These are phyloP conservation scores for Oehlia diaphana DNA, from an alignment of 192 early-diverging fungal genomes.

Conservation along the genomic window DNA sequence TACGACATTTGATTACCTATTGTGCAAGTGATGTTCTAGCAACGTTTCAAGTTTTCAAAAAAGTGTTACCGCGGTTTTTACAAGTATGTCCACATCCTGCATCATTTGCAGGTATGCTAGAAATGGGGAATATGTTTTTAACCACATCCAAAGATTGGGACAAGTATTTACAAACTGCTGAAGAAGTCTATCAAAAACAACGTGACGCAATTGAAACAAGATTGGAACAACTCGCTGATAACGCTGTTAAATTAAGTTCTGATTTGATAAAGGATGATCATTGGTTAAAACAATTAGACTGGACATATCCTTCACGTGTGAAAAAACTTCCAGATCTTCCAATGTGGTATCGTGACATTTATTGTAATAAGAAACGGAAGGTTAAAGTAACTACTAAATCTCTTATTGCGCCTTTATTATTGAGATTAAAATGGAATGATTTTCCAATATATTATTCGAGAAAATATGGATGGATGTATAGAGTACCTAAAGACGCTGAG, in stretches of 20 bases:
- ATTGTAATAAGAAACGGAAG: conserved; percentile 53
- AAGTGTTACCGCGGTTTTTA: conserved; percentile 68
- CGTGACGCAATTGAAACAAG: conserved; percentile 48
- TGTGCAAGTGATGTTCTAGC: conserved; percentile 85
- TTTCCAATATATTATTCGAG: conserved; percentile 75
- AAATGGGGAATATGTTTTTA: conserved; percentile 85
- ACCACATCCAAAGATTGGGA: conserved; percentile 82
- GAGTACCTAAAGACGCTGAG: conserved; percentile 53
- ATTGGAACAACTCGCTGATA: conserved; percentile 46
- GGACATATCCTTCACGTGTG: conserved; percentile 53
- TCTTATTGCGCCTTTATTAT: conserved; percentile 75
- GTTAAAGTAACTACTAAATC: conserved; percentile 72
- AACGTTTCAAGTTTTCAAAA: conserved; percentile 72
- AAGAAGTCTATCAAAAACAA: conserved; percentile 54
- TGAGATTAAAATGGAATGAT: conserved; percentile 80
- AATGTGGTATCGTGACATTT: conserved; percentile 83
- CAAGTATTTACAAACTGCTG: conserved; percentile 62
- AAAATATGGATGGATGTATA: conserved; percentile 81
- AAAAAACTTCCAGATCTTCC: conserved; percentile 59
- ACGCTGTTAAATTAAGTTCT: conserved; percentile 40
- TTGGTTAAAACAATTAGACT: conserved; percentile 84
- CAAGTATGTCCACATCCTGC: conserved; percentile 91
- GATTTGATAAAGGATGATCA: conserved; percentile 55
- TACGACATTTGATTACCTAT: conserved; percentile 72
- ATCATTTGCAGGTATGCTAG: conserved; percentile 87